Evolutionary conservation across 306 rosid species (phyloP), one percentile per base, ranked within the genome.

Genomic region (Lupinus albus): DNA sequence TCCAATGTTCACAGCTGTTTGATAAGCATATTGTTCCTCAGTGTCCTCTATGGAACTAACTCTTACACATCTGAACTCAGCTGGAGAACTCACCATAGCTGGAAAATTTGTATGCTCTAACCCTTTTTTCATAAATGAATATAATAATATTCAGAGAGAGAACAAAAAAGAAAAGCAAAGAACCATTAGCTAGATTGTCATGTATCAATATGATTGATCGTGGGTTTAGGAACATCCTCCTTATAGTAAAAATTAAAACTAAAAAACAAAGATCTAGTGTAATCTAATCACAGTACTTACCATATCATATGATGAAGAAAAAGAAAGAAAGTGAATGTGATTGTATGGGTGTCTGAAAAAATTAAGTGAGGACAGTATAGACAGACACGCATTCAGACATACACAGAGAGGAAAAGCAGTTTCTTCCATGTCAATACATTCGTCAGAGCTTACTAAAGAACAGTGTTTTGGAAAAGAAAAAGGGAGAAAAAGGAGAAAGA

Each of bases 1-100:
- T 49, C 91, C 95, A n/a, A 94, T 90, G 79, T 82, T 90, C 3
- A 94, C 97, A 1, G 97, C 92, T 10, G 99, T 90, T 76, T 89
- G 92, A 48, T 94, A 94, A 1, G 97, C 99, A 11, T 80, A 86
- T 68, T 94, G 91, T 3, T 86, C 99, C 0, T 94, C 97, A 0
- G 79, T 15, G 1, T 88, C 91, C 3, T 94, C 97, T 8, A 89
- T 53, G 8, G 92, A 65, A 52, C 89, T 86, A 48, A 94, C 95
- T 4, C 88, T 83, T 0, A 94, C 95, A 69, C 97, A 90, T 4
- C 86, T 84, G 53, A 94, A 94, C 33, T 88, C 80, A 9, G 97
- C 92, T 0, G 86, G 52, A 6, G 96, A 81, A 55, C 71, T 86
- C 69, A 94, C 74, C 70, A 88, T 64, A 0, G 92, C 46, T 17